Base-by-base conservation (phyloP, 139 green algal genomes). In the Zygnema circumcarinatum region DNA sequence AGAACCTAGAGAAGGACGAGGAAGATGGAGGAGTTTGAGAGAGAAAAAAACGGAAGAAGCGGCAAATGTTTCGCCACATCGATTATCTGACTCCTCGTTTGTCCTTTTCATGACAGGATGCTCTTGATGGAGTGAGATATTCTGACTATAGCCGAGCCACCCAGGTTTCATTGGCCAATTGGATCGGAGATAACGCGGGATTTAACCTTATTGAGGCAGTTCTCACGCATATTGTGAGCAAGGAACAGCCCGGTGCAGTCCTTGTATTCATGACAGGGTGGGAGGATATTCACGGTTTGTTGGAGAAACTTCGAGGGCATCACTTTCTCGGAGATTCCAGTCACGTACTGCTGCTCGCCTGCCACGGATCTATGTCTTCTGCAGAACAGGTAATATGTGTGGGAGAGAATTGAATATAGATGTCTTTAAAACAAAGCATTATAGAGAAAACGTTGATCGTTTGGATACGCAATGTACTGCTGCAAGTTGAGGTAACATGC, bases 261-360 rank as follows among this genome's bases (percentile, higher is more conserved):
- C 92, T 97, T 2, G 90, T 96, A 29, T 96, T 97, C 84, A 87
- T 97, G 62, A 95, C 94, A 32, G 95, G 95, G 3, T 96, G 94
- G 94, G 91, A 96, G 75, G 95, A 97, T 82, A 97, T 97, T 74
- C 92, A 92, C 0, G 83, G 91, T 36, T 87, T 97, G 31, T 93
- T 93, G 67, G 93, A 96, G 1, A 25, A 67, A 39, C 88, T 97
- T 81, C 89, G 93, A 42, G 52, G 25, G 29, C 33, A 75, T 20
- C 67, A 87, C 0, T 20, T 67, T 21, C 87, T 94, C 56, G 86
- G 86, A 0, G 72, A 90, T 47, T 33, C 35, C 7, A 79, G 35
- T 1, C 11, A 82, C 0, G 47, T 89, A 38, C 38, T 72, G 40
- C 47, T 97, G 38, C 91, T 96, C 38, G 89, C 91, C 1, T 88